These are phyloP conservation scores for Aspergillus clavatus DNA, from an alignment of 2,329 filamentous ascomycete genomes.

Conservation along the genomic window DNA sequence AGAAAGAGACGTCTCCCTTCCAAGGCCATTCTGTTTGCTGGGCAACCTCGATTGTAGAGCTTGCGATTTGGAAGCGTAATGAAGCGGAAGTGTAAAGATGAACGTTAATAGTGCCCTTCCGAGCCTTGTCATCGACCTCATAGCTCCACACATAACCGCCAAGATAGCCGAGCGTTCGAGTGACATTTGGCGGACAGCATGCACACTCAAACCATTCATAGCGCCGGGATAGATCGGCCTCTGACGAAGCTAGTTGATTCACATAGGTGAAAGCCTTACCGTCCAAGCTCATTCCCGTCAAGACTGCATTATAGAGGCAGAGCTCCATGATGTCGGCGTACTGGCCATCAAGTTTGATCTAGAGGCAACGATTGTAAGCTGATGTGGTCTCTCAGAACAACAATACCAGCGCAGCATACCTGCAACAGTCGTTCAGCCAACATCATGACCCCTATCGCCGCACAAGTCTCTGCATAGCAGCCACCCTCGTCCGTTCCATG, in stretches of 20 bases:
- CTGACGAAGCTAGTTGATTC: constrained; percentile 56
- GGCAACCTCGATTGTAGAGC: constrained; percentile 32
- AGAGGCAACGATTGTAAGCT: no score
- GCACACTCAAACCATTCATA: constrained; percentile 57
- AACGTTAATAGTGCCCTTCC: constrained; percentile 44
- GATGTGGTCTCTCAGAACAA: no score
- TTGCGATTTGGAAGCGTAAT: constrained; percentile 32
- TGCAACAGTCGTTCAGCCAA: constrained; percentile 48
- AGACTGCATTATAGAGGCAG: constrained; percentile 56
- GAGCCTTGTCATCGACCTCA: constrained; percentile 45
- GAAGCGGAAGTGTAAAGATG: constrained; percentile 54
- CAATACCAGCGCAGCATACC: constrained; percentile 30
- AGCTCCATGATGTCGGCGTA: constrained; percentile 59
- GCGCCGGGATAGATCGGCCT: constrained; percentile 46
- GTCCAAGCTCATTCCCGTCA: constrained; percentile 54
- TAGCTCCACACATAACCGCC: constrained; percentile 36
- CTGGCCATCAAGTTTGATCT: constrained; percentile 49
- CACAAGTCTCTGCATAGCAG: constrained; percentile 60
- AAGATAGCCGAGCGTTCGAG: constrained; percentile 52
- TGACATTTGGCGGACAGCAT: constrained; percentile 59
- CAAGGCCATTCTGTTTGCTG: constrained; percentile 56
- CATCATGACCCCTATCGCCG: constrained; percentile 58
- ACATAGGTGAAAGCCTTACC: constrained; percentile 58
- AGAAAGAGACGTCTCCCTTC: constrained; percentile 50
- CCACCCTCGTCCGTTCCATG: constrained; percentile 57